Conservation (phyloP, 192 early-diverging fungal genomes). For the Jimgerdemannia lactiflua region DNA sequence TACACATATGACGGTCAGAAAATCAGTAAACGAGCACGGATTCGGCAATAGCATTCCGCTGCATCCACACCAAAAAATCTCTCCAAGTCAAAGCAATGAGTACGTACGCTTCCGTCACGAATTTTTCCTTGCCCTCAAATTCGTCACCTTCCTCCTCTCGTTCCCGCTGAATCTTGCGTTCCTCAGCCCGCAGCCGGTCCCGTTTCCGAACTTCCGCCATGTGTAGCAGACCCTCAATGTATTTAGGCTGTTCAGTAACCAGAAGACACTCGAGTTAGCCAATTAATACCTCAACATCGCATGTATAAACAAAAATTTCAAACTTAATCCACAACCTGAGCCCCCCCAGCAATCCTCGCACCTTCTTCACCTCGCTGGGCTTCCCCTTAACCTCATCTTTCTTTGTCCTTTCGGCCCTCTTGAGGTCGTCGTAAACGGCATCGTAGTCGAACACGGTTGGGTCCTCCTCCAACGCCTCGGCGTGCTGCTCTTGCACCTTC, state of each 20-base stretch:
- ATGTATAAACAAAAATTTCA: no score
- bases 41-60: no score
- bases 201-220: constrained; percentile 67
- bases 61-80: no score
- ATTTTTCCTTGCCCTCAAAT: constrained; percentile 76
- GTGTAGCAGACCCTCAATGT: constrained; percentile 58
- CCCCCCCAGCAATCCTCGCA: constrained; percentile 20
- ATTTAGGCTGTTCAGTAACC: constrained; percentile 46
- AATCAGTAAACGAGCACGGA: no score
- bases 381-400: constrained; percentile 45
- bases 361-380: constrained; percentile 15
- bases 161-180: constrained; percentile 67
- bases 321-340: background rate
- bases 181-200: constrained; percentile 64
- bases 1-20: background rate
- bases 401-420: constrained; percentile 49
- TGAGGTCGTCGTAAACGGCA: constrained; percentile 70
- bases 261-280: constrained; percentile 12
- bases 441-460: constrained; percentile 78
- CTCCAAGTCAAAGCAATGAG: constrained; percentile 9
- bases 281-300: constrained; percentile 21
- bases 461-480: constrained; percentile 66
- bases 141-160: constrained; percentile 68
- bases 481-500: constrained; percentile 17
- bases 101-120: constrained; percentile 70